Percentiles rank a stretch among this genome's conserved stretches.
Conservation (phyloP, 805 yeast species). For the Saccharomycopsis malanga region DNA sequence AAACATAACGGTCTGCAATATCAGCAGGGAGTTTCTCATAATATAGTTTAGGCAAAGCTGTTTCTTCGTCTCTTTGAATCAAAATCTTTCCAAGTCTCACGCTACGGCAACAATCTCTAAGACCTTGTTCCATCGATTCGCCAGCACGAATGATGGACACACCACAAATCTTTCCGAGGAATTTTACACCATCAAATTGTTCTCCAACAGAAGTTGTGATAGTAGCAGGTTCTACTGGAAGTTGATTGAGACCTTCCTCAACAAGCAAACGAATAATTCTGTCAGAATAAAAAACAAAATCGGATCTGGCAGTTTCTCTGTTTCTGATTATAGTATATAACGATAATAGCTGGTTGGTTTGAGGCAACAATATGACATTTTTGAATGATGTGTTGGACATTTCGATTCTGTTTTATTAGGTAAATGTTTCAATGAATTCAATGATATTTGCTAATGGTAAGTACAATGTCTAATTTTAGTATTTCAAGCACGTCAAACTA, state of each 20-base stretch:
- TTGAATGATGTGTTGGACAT: no score
- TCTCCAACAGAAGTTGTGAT: slow-evolving; percentile 76
- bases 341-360: slow-evolving; percentile 84
- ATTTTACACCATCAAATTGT: slow-evolving; percentile 66
- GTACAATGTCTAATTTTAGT: no score
- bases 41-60: slow-evolving; percentile 85
- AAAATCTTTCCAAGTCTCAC: slow-evolving; percentile 94
- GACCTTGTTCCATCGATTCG: slow-evolving; percentile 97
- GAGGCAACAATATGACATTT: slow-evolving; percentile 69
- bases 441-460: no score
- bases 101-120: slow-evolving; percentile 93
- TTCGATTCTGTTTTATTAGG: no score
- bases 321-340: slow-evolving; percentile 88
- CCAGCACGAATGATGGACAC: slow-evolving; percentile 98
- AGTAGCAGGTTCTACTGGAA: slow-evolving; percentile 69
- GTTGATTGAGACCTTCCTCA: slow-evolving; percentile 90
- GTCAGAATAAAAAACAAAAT: slow-evolving; percentile 92
- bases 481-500: no score
- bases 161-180: slow-evolving; percentile 93
- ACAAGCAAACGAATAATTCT: slow-evolving; percentile 89
- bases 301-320: slow-evolving; percentile 72
- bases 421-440: no score
- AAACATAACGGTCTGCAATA: slow-evolving; percentile 79
- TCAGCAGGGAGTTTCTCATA: slow-evolving; percentile 94
- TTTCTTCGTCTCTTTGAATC: slow-evolving; percentile 97